Evolutionary conservation across 139 green algal genomes (phyloP), one percentile per base, ranked within the genome.

Genomic region (Pycnococcus provasolii): DNA sequence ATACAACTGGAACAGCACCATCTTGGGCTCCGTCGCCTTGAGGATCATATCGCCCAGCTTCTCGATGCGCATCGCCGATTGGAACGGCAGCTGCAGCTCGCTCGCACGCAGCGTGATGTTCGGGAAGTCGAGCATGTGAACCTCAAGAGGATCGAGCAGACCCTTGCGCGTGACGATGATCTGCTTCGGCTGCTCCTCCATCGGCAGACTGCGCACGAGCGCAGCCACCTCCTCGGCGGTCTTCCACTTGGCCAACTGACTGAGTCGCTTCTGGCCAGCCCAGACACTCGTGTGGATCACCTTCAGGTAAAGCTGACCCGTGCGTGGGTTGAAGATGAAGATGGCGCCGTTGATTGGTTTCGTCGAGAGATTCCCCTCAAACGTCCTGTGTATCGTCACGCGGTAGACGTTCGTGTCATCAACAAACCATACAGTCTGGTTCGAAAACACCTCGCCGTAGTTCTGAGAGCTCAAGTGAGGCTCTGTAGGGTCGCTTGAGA

Each of bases 1-100:
- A 81, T 99, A 99, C 74, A 99, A 89, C 88, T 99, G 98, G 87
- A 99, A 99, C 53, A 99, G 84, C 64, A 97, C 86, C 92, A 98
- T 98, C 86, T 97, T 91, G 52, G 88, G 86, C 80, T 94, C 87
- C 11, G 83, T 91, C 47, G 87, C 87, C 40, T 70, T 73, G n/a
- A 84, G 58, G 60, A 84, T 84, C 1, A 84, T 54, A 60, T 84
- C 79, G 39, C 79, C 79, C 67, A 84, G 82, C 76, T 99, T 99
- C 83, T 99, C 94, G 58, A 99, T 91, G 83, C 97, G 96, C 45
- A 85, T 86, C 50, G 86, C 90, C 3, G 88, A 89, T 83, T 99
- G 93, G 88, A 99, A 99, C n/a, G 94, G 94, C 79, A 99, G 85
- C 84, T 96, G 89, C 81, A 99, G 89, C 84, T 99, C 94, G 15